Evolutionary conservation across 2,329 filamentous ascomycete species (phyloP).

Genomic region (Setomelanomma holmii): DNA sequence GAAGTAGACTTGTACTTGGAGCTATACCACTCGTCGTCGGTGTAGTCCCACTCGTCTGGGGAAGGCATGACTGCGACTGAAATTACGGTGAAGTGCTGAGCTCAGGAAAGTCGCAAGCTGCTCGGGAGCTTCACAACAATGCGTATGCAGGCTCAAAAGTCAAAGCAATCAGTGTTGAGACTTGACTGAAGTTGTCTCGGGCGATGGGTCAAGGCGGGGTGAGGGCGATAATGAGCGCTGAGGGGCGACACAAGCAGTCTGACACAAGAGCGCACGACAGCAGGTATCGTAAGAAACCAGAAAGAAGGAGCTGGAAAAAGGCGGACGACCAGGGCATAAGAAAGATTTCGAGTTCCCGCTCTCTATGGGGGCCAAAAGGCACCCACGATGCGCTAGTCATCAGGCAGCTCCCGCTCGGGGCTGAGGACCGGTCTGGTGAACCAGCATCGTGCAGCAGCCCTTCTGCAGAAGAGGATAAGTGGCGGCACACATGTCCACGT

Average conservation of each 20-base stretch:
- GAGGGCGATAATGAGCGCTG: conserved; percentile 11
- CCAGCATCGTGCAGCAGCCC: conserved; percentile 10
- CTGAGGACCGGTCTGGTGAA: conserved; percentile 33
- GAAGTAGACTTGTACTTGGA: conserved; percentile 21
- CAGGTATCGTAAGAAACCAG: conserved; percentile 21
- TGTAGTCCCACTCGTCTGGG: conserved; percentile 35
- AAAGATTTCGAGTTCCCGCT: conserved; percentile 21
- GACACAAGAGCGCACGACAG: conserved; percentile 24
- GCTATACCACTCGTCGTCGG: conserved; percentile 41
- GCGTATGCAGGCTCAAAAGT: conserved; percentile 1
- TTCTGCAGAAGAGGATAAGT: conserved; percentile 10
- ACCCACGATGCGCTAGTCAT: conserved; percentile 38
- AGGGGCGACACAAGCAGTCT: conserved; percentile 31
- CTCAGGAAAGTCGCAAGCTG: not conserved
- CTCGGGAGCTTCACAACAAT: not conserved
- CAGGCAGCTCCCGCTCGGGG: conserved; percentile 35
- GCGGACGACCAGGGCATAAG: conserved; percentile 29
- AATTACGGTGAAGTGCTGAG: not conserved
- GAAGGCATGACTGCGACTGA: conserved; percentile 27
- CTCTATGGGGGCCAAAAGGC: conserved; percentile 32
- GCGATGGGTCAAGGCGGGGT: conserved; percentile 25
- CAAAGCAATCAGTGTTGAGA: conserved; percentile 17
- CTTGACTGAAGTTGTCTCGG: conserved; percentile 14
- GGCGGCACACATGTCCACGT: conserved; percentile 15
- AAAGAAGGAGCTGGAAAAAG: conserved; percentile 17